These are phyloP conservation scores for Fraxinus baroniana DNA, from an alignment of 305 asterid species.

Conservation along the genomic window DNA sequence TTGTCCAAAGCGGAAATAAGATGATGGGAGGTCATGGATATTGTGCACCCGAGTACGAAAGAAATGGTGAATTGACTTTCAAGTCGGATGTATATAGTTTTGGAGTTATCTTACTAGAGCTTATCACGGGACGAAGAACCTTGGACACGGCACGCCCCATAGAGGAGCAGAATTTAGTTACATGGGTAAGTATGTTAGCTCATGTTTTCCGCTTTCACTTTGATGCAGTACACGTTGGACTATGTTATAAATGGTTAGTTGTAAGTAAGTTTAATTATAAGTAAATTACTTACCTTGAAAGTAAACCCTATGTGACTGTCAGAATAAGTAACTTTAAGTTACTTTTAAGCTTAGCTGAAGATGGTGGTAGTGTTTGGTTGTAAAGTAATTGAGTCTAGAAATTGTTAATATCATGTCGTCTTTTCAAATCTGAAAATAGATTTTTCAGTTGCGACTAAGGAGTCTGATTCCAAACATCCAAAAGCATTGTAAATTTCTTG, in stretches of 20 bases:
- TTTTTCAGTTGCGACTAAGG: neutral
- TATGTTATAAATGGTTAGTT: neutral
- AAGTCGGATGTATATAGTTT: conserved; percentile 54
- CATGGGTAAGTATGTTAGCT: conserved; percentile 39
- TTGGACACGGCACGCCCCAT: conserved; percentile 35
- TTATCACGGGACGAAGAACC: conserved; percentile 55
- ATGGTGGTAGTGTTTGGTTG: neutral
- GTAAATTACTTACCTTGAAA: neutral
- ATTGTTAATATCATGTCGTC: neutral
- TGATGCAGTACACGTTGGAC: neutral
- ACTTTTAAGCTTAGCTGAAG: neutral
- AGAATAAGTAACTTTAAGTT: neutral
- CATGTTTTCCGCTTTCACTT: neutral
- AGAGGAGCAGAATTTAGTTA: conserved; percentile 43
- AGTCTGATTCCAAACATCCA: neutral
- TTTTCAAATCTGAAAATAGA: neutral
- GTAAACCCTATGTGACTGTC: neutral
- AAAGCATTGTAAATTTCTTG: neutral
- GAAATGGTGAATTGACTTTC: conserved; percentile 37
- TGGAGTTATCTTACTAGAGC: conserved; percentile 47
- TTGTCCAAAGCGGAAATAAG: conserved; percentile 38
- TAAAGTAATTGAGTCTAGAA: neutral
- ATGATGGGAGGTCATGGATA: conserved; percentile 42
- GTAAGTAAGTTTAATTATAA: neutral
- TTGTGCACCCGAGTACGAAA: conserved; percentile 51